Conservation (phyloP, 2,329 filamentous ascomycete species). For the Catunica adiposa region DNA sequence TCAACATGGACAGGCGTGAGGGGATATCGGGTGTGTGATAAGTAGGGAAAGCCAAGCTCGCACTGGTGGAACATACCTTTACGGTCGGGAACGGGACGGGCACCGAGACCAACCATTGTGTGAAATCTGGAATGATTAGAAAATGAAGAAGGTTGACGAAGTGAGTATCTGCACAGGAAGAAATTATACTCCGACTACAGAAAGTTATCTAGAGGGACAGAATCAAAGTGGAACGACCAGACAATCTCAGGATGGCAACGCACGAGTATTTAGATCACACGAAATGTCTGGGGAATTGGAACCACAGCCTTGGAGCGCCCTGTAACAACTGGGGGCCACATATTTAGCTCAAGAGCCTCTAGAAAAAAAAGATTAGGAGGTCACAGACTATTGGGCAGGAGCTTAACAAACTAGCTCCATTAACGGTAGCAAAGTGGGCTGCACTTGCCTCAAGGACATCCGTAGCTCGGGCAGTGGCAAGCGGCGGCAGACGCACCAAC, state of each 20-base stretch:
- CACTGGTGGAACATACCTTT: constrained; percentile 44
- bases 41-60: not conserved
- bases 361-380: not conserved
- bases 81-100: constrained; percentile 33
- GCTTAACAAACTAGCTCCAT: not conserved
- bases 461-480: not conserved
- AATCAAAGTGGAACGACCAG: too few relatives aligned
- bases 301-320: not conserved
- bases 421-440: not conserved
- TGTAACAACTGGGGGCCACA: not conserved
- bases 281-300: not conserved
- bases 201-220: too few relatives aligned
- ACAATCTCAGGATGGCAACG: not conserved
- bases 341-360: not conserved
- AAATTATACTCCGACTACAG: not conserved
- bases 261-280: not conserved
- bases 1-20: not conserved
- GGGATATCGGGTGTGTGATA: not conserved
- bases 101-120: constrained; percentile 36
- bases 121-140: constrained; percentile 1
- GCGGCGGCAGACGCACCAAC: too few relatives aligned
- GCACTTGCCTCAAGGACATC: not conserved
- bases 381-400: not conserved
- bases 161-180: not conserved
- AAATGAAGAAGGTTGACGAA: not conserved